Conservation (phyloP, 768 basidiomycete genomes). For the Tricholoma flavovirens region DNA sequence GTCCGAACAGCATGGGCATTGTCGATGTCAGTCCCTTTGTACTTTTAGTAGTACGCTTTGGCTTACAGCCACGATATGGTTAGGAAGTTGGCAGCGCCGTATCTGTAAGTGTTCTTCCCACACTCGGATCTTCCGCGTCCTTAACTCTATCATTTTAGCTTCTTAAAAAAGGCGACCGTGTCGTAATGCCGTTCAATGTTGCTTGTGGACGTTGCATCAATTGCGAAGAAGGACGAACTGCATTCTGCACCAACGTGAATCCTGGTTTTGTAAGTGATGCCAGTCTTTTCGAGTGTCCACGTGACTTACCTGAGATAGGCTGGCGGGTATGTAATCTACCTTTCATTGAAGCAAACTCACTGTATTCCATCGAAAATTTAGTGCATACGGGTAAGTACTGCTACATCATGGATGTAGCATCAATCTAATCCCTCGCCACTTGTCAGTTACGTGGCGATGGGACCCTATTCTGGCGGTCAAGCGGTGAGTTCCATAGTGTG, state of each 20-base stretch:
- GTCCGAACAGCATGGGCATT: slow-evolving; percentile 38
- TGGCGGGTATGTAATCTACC: slow-evolving; percentile 33
- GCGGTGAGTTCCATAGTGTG: slow-evolving; percentile 26
- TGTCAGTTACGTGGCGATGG: slow-evolving; percentile 49
- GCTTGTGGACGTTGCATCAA: slow-evolving; percentile 54
- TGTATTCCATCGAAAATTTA: slow-evolving; percentile 9
- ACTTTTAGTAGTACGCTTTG: not conserved
- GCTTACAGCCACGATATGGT: not conserved
- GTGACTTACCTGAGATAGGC: slow-evolving; percentile 24
- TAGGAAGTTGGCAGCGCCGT: slow-evolving; percentile 42
- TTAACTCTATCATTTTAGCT: slow-evolving; percentile 22
- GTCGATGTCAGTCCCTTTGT: slow-evolving; percentile 31
- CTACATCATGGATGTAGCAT: not conserved
- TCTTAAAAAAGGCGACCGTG: slow-evolving; percentile 50
- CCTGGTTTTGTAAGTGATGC: slow-evolving; percentile 44
- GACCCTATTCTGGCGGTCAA: slow-evolving; percentile 50
- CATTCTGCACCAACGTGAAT: slow-evolving; percentile 54
- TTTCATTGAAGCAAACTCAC: not conserved
- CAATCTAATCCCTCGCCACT: not conserved
- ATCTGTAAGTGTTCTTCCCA: slow-evolving; percentile 22
- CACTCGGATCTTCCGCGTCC: not conserved
- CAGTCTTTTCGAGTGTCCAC: not conserved
- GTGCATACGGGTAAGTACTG: slow-evolving; percentile 38
- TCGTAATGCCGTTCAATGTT: slow-evolving; percentile 59
- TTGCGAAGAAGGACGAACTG: slow-evolving; percentile 47